Base-by-base conservation (phyloP, 306 rosid genomes). In the Cucurbita maxima region DNA sequence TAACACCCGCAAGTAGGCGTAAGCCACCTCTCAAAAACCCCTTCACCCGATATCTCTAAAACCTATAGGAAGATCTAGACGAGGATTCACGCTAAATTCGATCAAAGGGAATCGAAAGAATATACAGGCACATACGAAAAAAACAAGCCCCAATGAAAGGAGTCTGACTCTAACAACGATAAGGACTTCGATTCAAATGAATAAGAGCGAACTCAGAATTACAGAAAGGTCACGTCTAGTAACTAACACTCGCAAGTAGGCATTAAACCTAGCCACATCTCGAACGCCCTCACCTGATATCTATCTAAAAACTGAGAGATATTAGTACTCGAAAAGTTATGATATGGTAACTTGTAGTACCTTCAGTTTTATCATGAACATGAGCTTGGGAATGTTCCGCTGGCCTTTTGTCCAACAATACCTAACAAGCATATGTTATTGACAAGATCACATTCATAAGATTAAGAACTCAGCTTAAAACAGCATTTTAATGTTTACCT, bases 391-490 rank as follows among this genome's bases (percentile, higher is more conserved):
- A 79, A 36, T 82, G 87, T 40, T 76, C 89, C n/a, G 83, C 61
- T 50, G 97, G 77, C 71, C 75, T 85, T 81, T 72, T 92, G 79
- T 80, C 89, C 80, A 84, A 38, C 81, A 89, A 75, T 52, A 91
- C 83, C 99, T 94, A 30, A 71, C 34, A 12, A 55, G 13, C 9
- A 38, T 37, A 50, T 70, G 22, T 48, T 68, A 3, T 66, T 19
- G n/a, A 18, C 72, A 66, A n/a, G 7, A n/a, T 66, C 18, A 22
- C 19, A 72, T 34, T 22, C 18, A 38, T 14, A 50, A 1, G 37
- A 72, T 63, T 25, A 63, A 63, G 9, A 63, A 41, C 25, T 63
- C 51, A 63, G 54, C 44, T 70, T 36, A 45, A 72, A 38, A 72
- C n/a, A 16, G 38, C 37, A 37, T 4, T 50, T 53, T 43, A 64